Percentiles rank a stretch among this genome's conserved stretches.
phyloP scores from a whole-genome alignment of 2,329 filamentous ascomycete species.

The Sclerotiophoma versabilis region DNA sequence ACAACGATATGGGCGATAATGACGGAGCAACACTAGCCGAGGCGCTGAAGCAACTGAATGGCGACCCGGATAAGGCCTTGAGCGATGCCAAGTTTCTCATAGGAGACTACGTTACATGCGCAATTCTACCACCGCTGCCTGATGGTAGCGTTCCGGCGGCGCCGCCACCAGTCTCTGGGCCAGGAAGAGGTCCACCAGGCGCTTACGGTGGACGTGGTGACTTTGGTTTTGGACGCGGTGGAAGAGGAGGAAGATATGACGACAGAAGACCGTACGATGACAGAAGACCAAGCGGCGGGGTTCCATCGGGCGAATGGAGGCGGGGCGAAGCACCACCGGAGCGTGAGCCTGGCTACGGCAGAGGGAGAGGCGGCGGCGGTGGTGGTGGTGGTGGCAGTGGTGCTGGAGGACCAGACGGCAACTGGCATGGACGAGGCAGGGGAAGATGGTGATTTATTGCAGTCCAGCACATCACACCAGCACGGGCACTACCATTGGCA shows the following conservation, averaged over 20 bases:
- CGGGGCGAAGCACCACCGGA: slow-evolving; percentile 70
- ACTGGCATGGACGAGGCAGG: slow-evolving; percentile 44
- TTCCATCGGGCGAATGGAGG: slow-evolving; percentile 69
- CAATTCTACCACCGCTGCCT: slow-evolving; percentile 75
- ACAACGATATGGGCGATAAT: slow-evolving; percentile 22
- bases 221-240: slow-evolving; percentile 48
- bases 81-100: slow-evolving; percentile 81
- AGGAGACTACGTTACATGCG: slow-evolving; percentile 86
- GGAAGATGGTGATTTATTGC: slow-evolving; percentile 38
- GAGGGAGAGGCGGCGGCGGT: slow-evolving; percentile 45
- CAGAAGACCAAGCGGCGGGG: slow-evolving; percentile 52
- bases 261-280: slow-evolving; percentile 30
- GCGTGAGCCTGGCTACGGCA: slow-evolving; percentile 39
- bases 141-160: slow-evolving; percentile 76
- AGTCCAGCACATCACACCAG: not conserved
- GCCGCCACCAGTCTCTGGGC: slow-evolving; percentile 55
- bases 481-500: not conserved
- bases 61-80: slow-evolving; percentile 75
- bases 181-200: slow-evolving; percentile 39
- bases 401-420: slow-evolving; percentile 33
- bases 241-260: slow-evolving; percentile 45
- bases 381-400: slow-evolving; percentile 40
- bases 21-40: slow-evolving; percentile 32
- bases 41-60: slow-evolving; percentile 56
- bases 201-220: slow-evolving; percentile 43